phyloP scores from a whole-genome alignment of 352 stramenopile species.

The Pythium dissimile region DNA sequence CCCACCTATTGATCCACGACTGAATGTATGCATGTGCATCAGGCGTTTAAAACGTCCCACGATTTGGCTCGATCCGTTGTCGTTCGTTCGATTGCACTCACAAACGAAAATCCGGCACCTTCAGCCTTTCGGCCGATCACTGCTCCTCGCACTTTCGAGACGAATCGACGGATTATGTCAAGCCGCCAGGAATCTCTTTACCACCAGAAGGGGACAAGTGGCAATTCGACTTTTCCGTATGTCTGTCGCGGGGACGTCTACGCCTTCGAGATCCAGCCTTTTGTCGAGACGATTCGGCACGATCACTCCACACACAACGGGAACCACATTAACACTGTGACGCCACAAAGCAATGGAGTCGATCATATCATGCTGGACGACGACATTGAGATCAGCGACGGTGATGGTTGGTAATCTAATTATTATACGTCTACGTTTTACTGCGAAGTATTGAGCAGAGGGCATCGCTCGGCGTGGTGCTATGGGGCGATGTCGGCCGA shows the following conservation, averaged over 20 bases:
- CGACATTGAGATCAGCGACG: slow-evolving; percentile 68
- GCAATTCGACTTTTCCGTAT: slow-evolving; percentile 13
- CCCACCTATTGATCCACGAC: background rate
- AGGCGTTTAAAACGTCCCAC: slow-evolving; percentile 59
- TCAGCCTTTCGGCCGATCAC: slow-evolving; percentile 74
- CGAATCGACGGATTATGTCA: slow-evolving; percentile 16
- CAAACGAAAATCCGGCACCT: slow-evolving; percentile 62
- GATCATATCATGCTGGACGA: slow-evolving; percentile 55
- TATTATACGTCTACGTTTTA: background rate
- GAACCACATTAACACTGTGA: too few species aligned
- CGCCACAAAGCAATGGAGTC: too few species aligned
- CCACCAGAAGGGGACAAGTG: slow-evolving; percentile 32
- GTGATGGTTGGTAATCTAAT: slow-evolving; percentile 28
- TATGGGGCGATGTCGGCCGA: slow-evolving; percentile 1
- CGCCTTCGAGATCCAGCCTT: slow-evolving; percentile 69
- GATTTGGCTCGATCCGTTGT: slow-evolving; percentile 52
- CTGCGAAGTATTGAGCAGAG: too few species aligned
- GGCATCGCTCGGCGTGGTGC: too few species aligned
- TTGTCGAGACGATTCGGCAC: slow-evolving; percentile 37
- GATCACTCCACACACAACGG: background rate
- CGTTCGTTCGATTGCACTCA: slow-evolving; percentile 59
- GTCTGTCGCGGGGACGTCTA: slow-evolving; percentile 55
- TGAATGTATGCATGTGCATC: background rate
- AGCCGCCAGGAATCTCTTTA: slow-evolving; percentile 42
- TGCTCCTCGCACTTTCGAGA: slow-evolving; percentile 42